Evolutionary conservation across 768 basidiomycete species (phyloP).

Genomic region (Termitomyces sp.): DNA sequence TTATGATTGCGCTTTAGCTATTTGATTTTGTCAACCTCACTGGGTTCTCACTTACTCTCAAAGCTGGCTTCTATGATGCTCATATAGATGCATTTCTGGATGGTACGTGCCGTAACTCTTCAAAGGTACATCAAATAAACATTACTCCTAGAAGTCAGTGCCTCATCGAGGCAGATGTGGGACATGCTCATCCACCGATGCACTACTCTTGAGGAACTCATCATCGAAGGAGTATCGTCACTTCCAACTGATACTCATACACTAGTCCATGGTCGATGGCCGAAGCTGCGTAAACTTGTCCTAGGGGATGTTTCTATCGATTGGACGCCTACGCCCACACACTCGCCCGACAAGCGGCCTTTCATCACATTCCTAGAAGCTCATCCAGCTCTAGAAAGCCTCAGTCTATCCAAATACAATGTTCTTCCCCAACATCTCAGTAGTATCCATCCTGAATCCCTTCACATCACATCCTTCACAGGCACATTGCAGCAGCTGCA

Average conservation of each 20-base stretch:
- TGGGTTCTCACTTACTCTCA: constrained; percentile 60
- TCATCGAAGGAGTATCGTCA: constrained; percentile 50
- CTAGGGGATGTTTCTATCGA: constrained; percentile 68
- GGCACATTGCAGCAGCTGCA: constrained; percentile 69
- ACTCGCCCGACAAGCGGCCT: constrained; percentile 44
- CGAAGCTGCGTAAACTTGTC: constrained; percentile 52
- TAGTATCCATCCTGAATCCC: constrained; percentile 40
- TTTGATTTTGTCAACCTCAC: constrained; percentile 64
- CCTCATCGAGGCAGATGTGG: constrained; percentile 55
- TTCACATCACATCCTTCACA: constrained; percentile 57
- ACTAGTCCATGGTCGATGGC: constrained; percentile 65
- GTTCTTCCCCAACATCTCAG: constrained; percentile 52
- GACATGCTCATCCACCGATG: constrained; percentile 66
- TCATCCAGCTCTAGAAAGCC: constrained; percentile 49
- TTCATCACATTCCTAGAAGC: constrained; percentile 69
- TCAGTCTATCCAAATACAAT: constrained; percentile 50
- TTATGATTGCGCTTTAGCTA: constrained; percentile 38
- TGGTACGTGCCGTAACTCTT: constrained; percentile 34
- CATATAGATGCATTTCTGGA: constrained; percentile 53
- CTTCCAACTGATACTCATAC: constrained; percentile 53
- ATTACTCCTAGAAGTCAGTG: constrained; percentile 40
- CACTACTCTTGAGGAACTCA: constrained; percentile 63
- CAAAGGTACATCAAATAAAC: neutral
- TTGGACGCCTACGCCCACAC: constrained; percentile 38
- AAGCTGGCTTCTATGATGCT: constrained; percentile 60